Evolutionary conservation across 2,329 filamentous ascomycete genomes (phyloP), one percentile per base, ranked within the genome.

Genomic region (Cytospora paraplurivora): DNA sequence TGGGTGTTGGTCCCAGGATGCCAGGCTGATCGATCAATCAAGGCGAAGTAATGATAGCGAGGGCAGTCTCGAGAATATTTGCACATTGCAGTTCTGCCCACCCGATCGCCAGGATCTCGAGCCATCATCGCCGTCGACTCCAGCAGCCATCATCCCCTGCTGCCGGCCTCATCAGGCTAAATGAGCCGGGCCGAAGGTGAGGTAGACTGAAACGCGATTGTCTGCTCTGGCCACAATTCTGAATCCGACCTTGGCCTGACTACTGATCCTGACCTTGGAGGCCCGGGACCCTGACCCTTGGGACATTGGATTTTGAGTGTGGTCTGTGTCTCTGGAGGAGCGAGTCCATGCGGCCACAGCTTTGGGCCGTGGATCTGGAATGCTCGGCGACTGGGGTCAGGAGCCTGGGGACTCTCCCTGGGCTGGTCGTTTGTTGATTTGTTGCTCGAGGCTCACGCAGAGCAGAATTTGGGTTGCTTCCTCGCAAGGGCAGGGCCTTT

Each of bases 221-320:
- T 38, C 15, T 55, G 10, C 38, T 49, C 50, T 33, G 58, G n/a
- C 58, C 58, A 35, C 19, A 19, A 47, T 27, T 4, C 51, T 38
- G 51, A 50, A 53, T 55, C 59, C 13, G 51, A 38, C 58, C 58
- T n/a, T 35, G 58, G 58, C 58, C 58, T n/a, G 51, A 17, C 8
- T 7, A 8, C 32, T 53, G 32, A n/a, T 2, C n/a, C 51, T 35
- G 27, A 53, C 12, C n/a, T 32, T 51, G 49, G 17, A 49, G 34
- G 19, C 21, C 13, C 13, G 17, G 19, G 34, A 41, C 35, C 44
- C 56, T 51, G 34, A 41, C 35, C 44, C 56, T 51, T 35, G 50
- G 17, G 47, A 59, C 15, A 21, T 6, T 38, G 33, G 34, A 53
- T 35, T 49, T 53, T 38, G 59, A 38, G 21, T 44, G 38, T 61